A percentile compares a stretch with the other conserved stretches of the same genome.
Conservation (phyloP, 352 stramenopile species). For the Pythium rhizo-oryzae region DNA sequence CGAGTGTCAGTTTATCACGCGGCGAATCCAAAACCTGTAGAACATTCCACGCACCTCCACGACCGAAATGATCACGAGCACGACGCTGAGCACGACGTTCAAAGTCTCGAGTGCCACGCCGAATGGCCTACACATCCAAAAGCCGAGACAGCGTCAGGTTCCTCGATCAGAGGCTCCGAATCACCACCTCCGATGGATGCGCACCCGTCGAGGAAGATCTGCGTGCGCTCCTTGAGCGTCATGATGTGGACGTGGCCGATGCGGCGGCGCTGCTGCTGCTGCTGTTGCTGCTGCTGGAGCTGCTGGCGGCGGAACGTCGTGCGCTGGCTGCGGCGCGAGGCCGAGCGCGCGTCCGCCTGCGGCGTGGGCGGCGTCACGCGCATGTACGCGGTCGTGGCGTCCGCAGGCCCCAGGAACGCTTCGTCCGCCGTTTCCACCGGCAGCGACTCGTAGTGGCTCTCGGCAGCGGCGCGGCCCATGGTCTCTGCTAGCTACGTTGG, state of each 20-base stretch:
- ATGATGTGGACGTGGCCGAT: constrained; percentile 49
- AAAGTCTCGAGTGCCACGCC: constrained; percentile 43
- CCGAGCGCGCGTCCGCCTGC: not conserved
- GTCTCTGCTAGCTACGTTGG: no score
- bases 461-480: not conserved
- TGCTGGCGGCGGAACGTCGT: constrained; percentile 11
- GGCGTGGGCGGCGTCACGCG: constrained; percentile 13
- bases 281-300: not conserved
- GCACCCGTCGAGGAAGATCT: constrained; percentile 49
- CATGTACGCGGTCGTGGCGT: constrained; percentile 9
- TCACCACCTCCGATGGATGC: no score
- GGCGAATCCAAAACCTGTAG: no score
- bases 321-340: constrained; percentile 12
- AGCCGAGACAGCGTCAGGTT: not conserved
- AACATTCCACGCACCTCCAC: constrained; percentile 26
- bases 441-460: constrained; percentile 19
- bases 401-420: not conserved
- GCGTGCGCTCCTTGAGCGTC: constrained; percentile 45
- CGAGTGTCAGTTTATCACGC: no score
- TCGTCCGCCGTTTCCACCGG: not conserved
- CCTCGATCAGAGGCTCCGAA: no score
- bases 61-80: constrained; percentile 48
- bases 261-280: constrained; percentile 10
- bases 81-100: constrained; percentile 52
- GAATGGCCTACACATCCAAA: constrained; percentile 17